phyloP scores from a whole-genome alignment of 2,329 filamentous ascomycete genomes.

The Nemania serpens region DNA sequence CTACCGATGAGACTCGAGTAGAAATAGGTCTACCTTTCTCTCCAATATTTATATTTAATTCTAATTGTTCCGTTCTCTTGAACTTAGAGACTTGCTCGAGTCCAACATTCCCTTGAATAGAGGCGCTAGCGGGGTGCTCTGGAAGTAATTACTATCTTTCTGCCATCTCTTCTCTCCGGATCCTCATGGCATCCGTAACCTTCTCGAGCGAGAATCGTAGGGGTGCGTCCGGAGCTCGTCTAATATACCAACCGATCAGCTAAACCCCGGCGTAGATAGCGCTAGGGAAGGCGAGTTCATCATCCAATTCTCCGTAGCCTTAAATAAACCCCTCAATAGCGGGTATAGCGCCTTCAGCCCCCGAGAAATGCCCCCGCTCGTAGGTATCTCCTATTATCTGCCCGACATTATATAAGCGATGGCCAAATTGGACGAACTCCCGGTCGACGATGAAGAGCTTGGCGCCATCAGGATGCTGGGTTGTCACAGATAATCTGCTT shows the following conservation, averaged over 20 bases:
- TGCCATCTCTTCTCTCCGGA: constrained; percentile 23
- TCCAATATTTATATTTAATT: no score
- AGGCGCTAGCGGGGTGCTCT: no score
- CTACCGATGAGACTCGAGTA: no score
- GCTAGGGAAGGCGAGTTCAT: constrained; percentile 43
- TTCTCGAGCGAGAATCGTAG: constrained; percentile 5
- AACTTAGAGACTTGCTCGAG: no score
- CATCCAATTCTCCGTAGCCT: constrained; percentile 43
- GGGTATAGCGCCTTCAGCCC: constrained; percentile 36
- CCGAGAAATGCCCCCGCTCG: constrained; percentile 45
- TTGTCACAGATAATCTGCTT: no score
- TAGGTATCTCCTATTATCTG: constrained; percentile 50
- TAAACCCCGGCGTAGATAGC: constrained; percentile 49
- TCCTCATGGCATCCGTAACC: constrained; percentile 6
- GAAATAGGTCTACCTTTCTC: no score
- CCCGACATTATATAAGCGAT: constrained; percentile 46
- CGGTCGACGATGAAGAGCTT: constrained; percentile 49
- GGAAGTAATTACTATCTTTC: constrained; percentile 16
- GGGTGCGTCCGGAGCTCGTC: constrained; percentile 18
- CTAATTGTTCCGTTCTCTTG: no score
- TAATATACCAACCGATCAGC: constrained; percentile 41
- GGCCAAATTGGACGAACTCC: constrained; percentile 47
- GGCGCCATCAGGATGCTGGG: not conserved
- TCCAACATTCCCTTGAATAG: no score
- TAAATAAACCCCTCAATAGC: constrained; percentile 44